A percentile compares a stretch with the other conserved stretches of the same genome.
Conservation (phyloP, 2,329 filamentous ascomycete species). For the Didymosphaeria variabile region DNA sequence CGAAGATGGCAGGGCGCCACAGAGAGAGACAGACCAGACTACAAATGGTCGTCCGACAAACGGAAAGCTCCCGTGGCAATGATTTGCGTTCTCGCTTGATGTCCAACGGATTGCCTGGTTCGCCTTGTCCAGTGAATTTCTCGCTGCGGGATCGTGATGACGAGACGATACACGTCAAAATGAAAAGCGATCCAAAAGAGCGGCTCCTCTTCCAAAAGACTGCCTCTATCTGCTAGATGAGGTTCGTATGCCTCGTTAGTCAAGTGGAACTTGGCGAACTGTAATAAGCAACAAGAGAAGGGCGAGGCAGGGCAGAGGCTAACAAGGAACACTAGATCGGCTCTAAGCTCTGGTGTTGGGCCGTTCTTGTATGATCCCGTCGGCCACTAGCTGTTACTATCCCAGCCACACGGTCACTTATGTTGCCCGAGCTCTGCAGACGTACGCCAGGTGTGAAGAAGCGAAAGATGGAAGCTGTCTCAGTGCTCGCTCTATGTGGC, state of each 20-base stretch:
- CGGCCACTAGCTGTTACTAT: slow-evolving; percentile 35
- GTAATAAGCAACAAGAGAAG: neutral
- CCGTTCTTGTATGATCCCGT: slow-evolving; percentile 25
- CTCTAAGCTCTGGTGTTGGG: slow-evolving; percentile 26
- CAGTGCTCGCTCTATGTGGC: slow-evolving; percentile 36
- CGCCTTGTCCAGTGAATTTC: slow-evolving; percentile 27
- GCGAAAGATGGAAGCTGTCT: slow-evolving; percentile 30
- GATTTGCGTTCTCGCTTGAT: slow-evolving; percentile 29
- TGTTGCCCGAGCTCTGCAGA: slow-evolving; percentile 44
- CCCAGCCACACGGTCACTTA: slow-evolving; percentile 39
- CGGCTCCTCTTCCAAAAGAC: slow-evolving; percentile 11
- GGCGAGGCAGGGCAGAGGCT: slow-evolving; percentile 21
- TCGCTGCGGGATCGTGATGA: slow-evolving; percentile 21
- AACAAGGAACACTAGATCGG: slow-evolving; percentile 22
- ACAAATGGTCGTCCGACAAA: slow-evolving; percentile 34
- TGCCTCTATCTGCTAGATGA: neutral
- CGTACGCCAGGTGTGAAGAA: slow-evolving; percentile 41
- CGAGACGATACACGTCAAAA: slow-evolving; percentile 30
- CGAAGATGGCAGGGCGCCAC: slow-evolving; percentile 21
- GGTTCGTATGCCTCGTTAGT: neutral
- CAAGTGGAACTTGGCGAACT: slow-evolving; percentile 7
- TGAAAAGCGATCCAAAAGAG: slow-evolving; percentile 8
- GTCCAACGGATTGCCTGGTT: slow-evolving; percentile 33
- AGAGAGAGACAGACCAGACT: slow-evolving; percentile 22
- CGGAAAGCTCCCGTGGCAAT: slow-evolving; percentile 32